Evolutionary conservation across 139 green algal genomes (phyloP), one percentile per base, ranked within the genome.

Genomic region (Chlamydomonas sp.): DNA sequence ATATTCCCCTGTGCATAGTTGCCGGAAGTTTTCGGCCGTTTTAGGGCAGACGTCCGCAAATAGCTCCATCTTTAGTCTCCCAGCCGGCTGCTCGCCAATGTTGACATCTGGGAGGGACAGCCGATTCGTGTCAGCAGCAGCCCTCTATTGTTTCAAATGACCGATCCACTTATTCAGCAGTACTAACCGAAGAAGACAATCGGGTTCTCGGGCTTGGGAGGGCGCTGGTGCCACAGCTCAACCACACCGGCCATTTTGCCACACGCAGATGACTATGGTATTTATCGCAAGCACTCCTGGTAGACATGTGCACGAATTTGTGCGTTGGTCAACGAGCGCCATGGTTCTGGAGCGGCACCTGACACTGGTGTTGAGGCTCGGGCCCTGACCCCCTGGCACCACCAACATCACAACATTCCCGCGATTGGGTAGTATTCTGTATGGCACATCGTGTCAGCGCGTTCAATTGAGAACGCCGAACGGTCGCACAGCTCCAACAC

Each of bases 1-100:
- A 86, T 94, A 95, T 83, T 99, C 97, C 0, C 97, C 97, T 10
- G 97, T 99, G 89, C 97, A 99, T 0, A 99, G 92, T 80, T 99
- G 97, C 71, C 97, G 80, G 72, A 98, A 97, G 91, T 92, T 99
- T 78, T 99, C 97, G 4, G 86, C 89, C 60, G 97, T 99, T 62
- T 96, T 97, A 0, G 97, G 97, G 16, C 67, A 89, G 0, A 98
- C 90, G 85, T 99, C 98, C 0, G 96, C 95, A 86, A 96, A 99
- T 0, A 99, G 95, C 92, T 99, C 97, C 86, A 99, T 97, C 63
- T 97, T 97, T 10, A 99, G 92, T 2, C 97, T 88, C 0, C 97
- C 97, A 7, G 92, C 94, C 18, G 93, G 89, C 18, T 91, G 76
- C 17, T 95, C 95, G 7, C 96, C 97, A 58, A 99, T 97, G 4